Percentiles rank a stretch among this genome's conserved stretches.
Conservation (phyloP, 257 asterid species). For the Ehretia macrophylla region DNA sequence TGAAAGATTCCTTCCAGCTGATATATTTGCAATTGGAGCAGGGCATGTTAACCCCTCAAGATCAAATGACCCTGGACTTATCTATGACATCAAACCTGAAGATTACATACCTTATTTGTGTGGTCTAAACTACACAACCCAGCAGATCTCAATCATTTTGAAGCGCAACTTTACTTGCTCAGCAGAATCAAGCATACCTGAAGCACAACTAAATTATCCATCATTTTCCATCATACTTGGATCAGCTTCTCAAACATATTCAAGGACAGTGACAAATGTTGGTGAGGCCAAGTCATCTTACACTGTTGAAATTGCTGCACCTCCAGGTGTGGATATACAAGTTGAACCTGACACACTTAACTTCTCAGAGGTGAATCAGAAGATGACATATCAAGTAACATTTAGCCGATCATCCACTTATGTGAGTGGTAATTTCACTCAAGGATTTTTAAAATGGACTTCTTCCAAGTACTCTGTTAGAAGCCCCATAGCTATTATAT, state of each 20-base stretch:
- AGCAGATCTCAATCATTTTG: constrained; percentile 12
- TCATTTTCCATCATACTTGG: constrained; percentile 23
- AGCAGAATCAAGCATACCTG: constrained; percentile 14
- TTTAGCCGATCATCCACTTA: neutral
- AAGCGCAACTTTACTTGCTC: constrained; percentile 23
- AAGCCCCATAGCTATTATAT: constrained; percentile 15
- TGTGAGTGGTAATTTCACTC: neutral
- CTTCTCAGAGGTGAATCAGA: constrained; percentile 13
- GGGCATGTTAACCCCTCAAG: constrained; percentile 46
- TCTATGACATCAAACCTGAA: constrained; percentile 34
- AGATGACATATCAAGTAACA: constrained; percentile 10
- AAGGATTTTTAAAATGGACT: constrained; percentile 18
- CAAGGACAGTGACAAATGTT: constrained; percentile 19
- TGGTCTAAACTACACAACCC: constrained; percentile 35
- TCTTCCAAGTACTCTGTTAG: constrained; percentile 5
- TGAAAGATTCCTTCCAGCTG: constrained; percentile 22
- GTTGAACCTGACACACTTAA: constrained; percentile 8
- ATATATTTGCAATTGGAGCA: constrained; percentile 32
- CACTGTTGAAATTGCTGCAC: constrained; percentile 15
- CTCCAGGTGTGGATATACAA: constrained; percentile 4
- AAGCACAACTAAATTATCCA: constrained; percentile 40
- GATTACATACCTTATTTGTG: constrained; percentile 47
- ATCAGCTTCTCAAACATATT: constrained; percentile 1
- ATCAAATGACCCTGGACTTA: constrained; percentile 45
- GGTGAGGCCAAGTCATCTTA: constrained; percentile 14